phyloP scores from a whole-genome alignment of 768 basidiomycete genomes.

The Pulveroboletus sp. region DNA sequence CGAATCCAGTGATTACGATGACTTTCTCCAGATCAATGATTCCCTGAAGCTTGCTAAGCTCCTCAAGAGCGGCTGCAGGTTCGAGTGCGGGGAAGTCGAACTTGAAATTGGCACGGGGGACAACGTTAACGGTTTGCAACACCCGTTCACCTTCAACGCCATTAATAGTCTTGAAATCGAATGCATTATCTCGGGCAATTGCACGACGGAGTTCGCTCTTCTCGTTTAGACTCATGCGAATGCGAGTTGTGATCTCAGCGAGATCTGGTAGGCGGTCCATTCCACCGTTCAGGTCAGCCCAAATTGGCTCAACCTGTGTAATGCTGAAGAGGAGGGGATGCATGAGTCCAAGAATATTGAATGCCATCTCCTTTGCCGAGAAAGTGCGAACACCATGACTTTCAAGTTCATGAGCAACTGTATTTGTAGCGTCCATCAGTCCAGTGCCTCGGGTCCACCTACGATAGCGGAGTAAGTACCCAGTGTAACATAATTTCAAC shows the following conservation, averaged over 20 bases:
- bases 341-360: constrained; percentile 99
- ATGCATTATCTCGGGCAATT: constrained; percentile 87
- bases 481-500: constrained; percentile 6
- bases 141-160: constrained; percentile 91
- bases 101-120: constrained; percentile 97
- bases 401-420: constrained; percentile 91
- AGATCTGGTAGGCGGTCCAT: constrained; percentile 97
- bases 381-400: constrained; percentile 92
- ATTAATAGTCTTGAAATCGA: constrained; percentile 90
- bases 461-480: constrained; percentile 7
- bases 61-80: constrained; percentile 56
- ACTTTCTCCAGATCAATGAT: constrained; percentile 95
- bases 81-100: constrained; percentile 92
- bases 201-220: constrained; percentile 92
- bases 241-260: constrained; percentile 84
- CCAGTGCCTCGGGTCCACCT: constrained; percentile 99
- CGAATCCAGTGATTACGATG: constrained; percentile 92
- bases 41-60: constrained; percentile 77
- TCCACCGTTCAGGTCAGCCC: constrained; percentile 97
- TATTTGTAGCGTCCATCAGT: constrained; percentile 92
- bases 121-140: constrained; percentile 86
- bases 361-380: constrained; percentile 99
- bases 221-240: constrained; percentile 74
- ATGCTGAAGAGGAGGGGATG: constrained; percentile 99
- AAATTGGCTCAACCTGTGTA: constrained; percentile 98